phyloP scores from a whole-genome alignment of 176 grass and related monocot species.

The Avena atlantica region DNA sequence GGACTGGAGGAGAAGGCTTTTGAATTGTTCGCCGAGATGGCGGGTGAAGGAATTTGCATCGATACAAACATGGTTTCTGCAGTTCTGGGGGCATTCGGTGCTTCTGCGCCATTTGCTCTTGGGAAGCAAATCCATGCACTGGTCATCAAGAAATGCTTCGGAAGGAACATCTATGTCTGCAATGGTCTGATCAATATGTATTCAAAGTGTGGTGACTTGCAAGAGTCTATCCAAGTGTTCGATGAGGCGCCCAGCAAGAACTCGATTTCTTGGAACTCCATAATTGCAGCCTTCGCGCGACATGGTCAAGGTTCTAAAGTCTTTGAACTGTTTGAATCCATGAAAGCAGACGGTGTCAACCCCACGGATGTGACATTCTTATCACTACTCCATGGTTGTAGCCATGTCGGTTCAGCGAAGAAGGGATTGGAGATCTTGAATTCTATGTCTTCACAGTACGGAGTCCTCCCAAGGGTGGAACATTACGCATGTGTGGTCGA shows the following conservation, averaged over 20 bases:
- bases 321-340: conserved; percentile 70
- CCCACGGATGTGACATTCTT: conserved; percentile 87
- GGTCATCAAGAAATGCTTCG: conserved; percentile 60
- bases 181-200: conserved; percentile 98
- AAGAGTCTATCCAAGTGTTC: conserved; percentile 67
- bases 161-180: conserved; percentile 66
- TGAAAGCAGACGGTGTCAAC: conserved; percentile 61
- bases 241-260: conserved; percentile 50
- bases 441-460: conserved; percentile 60
- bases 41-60: conserved; percentile 41
- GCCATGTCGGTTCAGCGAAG: conserved; percentile 74
- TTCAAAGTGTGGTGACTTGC: conserved; percentile 78
- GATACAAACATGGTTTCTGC: conserved; percentile 76
- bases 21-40: conserved; percentile 63
- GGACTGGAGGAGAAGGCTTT: conserved; percentile 70
- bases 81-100: conserved; percentile 79
- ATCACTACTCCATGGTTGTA: conserved; percentile 78
- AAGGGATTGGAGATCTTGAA: conserved; percentile 73
- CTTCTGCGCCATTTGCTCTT: conserved; percentile 64
- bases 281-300: conserved; percentile 74
- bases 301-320: conserved; percentile 70
- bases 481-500: conserved; percentile 90
- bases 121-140: conserved; percentile 87
- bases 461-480: conserved; percentile 68
- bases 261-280: conserved; percentile 84